Base-by-base conservation (phyloP, 176 grass and related monocot genomes). In the Aegilops sharonensis region DNA sequence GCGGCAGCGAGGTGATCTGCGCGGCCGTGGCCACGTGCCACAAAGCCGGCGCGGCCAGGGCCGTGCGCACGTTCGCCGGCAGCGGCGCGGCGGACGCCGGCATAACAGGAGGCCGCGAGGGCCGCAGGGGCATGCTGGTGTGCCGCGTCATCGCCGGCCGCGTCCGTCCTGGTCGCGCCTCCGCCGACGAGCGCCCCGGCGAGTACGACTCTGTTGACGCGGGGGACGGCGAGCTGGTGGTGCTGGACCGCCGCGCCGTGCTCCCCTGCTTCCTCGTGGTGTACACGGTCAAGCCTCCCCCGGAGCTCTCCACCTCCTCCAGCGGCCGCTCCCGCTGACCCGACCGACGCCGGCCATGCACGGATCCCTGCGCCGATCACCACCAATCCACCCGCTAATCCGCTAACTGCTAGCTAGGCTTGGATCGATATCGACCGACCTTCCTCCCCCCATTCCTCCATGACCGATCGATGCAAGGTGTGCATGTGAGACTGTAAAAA, bases 141-240 rank as follows among this genome's bases (percentile, higher is more conserved):
- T 91, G 89, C 75, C 89, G 85, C 20, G 89, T 91, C 34, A 86
- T 91, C 68, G 85, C 89, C 8, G 85, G 85, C 21, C 75, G 75
- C 12, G 81, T 87, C 57, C 67, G 75, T 25, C 25, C 25, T 25
- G 25, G 25, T 35, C 73, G 73, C 45, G 73, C 3, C 23, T 42
- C 18, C 54, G 2, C 27, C 37, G 73, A 78, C 24, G 54, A 20
- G 18, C 14, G 9, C 47, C 34, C 42, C 57, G 14, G 59, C 11
- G 77, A 52, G 45, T 73, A 35, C 76, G 85, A 85, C 12, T 91
- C 89, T 39, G 82, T 82, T n/a, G 62, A 75, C 23, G 50, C 75
- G 23, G 86, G 62, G 45, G 40, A 30, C 14, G 80, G 72, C 43
- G 80, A 88, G 72, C 80, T 88, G 11, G 48, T 83, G 23, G 80